Conservation (phyloP, 129 eudicot genomes). For the Centella asiatica region DNA sequence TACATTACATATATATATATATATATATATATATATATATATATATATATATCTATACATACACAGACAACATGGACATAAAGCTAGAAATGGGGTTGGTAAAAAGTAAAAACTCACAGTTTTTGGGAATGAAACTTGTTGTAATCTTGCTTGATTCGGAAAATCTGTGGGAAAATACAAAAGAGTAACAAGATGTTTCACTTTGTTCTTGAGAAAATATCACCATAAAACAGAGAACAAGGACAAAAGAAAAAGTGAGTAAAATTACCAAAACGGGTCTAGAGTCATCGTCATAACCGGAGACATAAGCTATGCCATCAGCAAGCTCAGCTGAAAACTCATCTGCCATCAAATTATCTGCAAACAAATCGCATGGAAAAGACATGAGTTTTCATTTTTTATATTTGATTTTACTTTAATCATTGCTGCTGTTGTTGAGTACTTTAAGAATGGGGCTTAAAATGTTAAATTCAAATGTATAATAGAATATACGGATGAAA, state of each 20-base stretch:
- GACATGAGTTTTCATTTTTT: slow-evolving; percentile 11
- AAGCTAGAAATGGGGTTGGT: too few relatives aligned
- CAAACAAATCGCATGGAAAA: slow-evolving; percentile 5
- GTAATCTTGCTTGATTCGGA: slow-evolving; percentile 91
- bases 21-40: too few relatives aligned
- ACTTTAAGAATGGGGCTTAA: slow-evolving; percentile 37
- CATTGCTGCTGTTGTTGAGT: slow-evolving; percentile 23
- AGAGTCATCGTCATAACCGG: slow-evolving; percentile 83
- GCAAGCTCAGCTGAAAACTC: slow-evolving; percentile 92
- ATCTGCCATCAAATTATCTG: slow-evolving; percentile 82
- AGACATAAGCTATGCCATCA: slow-evolving; percentile 84
- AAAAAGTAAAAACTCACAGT: slow-evolving; percentile 40
- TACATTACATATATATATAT: too few relatives aligned
- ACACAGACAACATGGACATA: not conserved
- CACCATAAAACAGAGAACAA: not conserved
- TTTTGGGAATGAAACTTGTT: slow-evolving; percentile 86
- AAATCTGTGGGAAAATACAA: slow-evolving; percentile 35
- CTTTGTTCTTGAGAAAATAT: not conserved
- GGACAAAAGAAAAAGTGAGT: not conserved
- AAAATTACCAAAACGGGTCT: slow-evolving; percentile 73
- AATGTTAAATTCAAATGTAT: slow-evolving; percentile 27
- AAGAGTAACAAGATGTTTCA: not conserved
- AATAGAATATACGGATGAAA: not conserved
- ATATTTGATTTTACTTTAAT: slow-evolving; percentile 42
- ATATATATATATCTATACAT: not conserved